Conservation (phyloP, 1,284 basidiomycete species). For the Boletus sp. region DNA sequence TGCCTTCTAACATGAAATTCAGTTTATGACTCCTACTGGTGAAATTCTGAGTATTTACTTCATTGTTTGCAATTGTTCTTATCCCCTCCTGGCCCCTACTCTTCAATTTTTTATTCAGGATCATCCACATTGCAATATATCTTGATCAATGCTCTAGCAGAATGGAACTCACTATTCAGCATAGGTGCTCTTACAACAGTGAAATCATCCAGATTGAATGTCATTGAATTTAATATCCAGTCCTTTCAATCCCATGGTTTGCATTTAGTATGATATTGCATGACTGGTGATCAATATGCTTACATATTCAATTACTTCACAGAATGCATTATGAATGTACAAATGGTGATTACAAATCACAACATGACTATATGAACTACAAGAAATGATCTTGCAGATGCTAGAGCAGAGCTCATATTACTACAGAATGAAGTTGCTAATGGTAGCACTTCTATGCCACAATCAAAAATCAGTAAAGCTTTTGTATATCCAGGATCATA, state of each 20-base stretch:
- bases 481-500: too few relatives aligned
- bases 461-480: too few relatives aligned
- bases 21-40: neutral
- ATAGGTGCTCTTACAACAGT: neutral
- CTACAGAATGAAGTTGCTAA: too few relatives aligned
- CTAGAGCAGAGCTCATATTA: too few relatives aligned
- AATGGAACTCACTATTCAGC: neutral
- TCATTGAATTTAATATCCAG: neutral
- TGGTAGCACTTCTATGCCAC: too few relatives aligned
- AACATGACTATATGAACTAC: too few relatives aligned
- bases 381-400: too few relatives aligned
- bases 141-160: neutral
- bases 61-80: neutral
- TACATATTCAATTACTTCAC: too few relatives aligned
- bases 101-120: neutral
- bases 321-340: too few relatives aligned
- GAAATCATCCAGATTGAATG: neutral
- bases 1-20: neutral
- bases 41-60: neutral
- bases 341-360: too few relatives aligned
- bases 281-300: neutral
- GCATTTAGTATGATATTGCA: neutral
- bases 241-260: neutral
- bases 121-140: neutral
- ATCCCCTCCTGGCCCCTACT: neutral